A percentile compares a stretch with the other conserved stretches of the same genome.
phyloP scores from a whole-genome alignment of 495 filamentous ascomycete species.

The Podospora anserina region DNA sequence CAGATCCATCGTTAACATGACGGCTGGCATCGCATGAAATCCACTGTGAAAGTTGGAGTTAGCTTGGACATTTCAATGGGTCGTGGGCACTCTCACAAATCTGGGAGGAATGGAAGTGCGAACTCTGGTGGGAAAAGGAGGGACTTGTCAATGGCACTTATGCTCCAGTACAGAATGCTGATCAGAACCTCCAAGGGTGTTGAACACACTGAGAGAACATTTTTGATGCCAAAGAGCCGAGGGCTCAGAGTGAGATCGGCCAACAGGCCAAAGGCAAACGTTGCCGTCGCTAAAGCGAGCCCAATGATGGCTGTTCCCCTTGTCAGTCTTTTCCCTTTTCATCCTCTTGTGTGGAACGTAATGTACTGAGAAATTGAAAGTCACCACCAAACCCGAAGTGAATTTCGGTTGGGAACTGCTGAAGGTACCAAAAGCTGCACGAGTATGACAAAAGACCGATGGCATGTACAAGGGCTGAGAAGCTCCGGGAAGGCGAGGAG shows the following conservation, averaged over 20 bases:
- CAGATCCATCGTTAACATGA: conserved; percentile 68
- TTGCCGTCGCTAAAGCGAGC: conserved; percentile 62
- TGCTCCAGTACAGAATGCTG: conserved; percentile 79
- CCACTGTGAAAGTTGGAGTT: conserved; percentile 31
- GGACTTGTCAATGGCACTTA: conserved; percentile 62
- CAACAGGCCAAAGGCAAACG: conserved; percentile 66
- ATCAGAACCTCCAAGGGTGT: conserved; percentile 80
- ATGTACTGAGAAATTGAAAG: conserved; percentile 66
- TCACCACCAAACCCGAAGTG: conserved; percentile 77
- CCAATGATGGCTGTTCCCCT: conserved; percentile 60
- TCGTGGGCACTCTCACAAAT: conserved; percentile 45
- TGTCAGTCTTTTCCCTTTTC: too few relatives aligned
- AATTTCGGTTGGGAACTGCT: conserved; percentile 43
- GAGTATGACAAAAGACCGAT: conserved; percentile 65
- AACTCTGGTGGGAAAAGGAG: conserved; percentile 50
- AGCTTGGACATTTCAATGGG: background rate
- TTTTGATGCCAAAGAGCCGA: conserved; percentile 69
- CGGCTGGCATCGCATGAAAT: conserved; percentile 73
- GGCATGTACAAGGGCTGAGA: conserved; percentile 70
- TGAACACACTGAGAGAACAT: conserved; percentile 65
- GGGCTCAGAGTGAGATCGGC: conserved; percentile 69
- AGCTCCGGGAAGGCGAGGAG: conserved; percentile 62
- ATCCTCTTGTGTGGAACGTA: too few relatives aligned
- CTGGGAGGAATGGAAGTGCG: conserved; percentile 47
- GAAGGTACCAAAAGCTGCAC: conserved; percentile 61